Percentiles rank a stretch among this genome's conserved stretches.
These are phyloP conservation scores for Penicillium cataractarum DNA, from an alignment of 495 filamentous ascomycete species.

Conservation along the genomic window DNA sequence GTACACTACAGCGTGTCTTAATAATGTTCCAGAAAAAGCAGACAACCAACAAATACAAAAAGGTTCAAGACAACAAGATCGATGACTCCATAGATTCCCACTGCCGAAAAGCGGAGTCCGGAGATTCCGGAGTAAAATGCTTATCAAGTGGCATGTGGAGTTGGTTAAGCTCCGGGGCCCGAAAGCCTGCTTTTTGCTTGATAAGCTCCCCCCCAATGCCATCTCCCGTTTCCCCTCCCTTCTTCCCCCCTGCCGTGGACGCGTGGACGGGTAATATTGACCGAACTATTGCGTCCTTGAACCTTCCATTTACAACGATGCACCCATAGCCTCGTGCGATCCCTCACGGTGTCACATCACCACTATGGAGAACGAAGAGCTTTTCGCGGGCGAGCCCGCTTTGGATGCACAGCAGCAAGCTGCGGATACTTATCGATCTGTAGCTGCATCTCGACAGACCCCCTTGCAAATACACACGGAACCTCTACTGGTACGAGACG, in stretches of 20 bases:
- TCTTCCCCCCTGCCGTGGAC: conserved; percentile 8
- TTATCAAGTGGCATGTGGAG: conserved; percentile 2
- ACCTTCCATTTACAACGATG: conserved; percentile 4
- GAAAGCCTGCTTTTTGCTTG: conserved; percentile 16
- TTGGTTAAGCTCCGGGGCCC: conserved; percentile 3
- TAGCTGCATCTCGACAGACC: conserved; percentile 8
- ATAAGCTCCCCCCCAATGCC: conserved; percentile 13
- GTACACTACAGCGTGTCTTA: background rate
- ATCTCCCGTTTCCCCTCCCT: conserved; percentile 2
- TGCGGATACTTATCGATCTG: conserved; percentile 4
- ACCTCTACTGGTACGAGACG: conserved; percentile 19
- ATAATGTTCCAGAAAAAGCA: background rate
- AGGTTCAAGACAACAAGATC: background rate
- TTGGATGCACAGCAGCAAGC: conserved; percentile 22
- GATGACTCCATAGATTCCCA: conserved; percentile 8
- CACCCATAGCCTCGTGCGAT: conserved; percentile 7
- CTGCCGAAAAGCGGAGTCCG: background rate
- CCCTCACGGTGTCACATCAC: background rate
- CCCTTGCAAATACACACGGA: conserved; percentile 21
- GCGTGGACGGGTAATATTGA: conserved; percentile 14
- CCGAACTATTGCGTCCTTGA: conserved; percentile 6
- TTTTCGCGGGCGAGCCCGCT: conserved; percentile 28
- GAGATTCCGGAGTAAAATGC: conserved; percentile 12
- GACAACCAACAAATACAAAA: background rate
- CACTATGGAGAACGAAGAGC: conserved; percentile 34